These are phyloP conservation scores for Coemansia sp. DNA, from an alignment of 192 early-diverging fungal genomes.

Conservation along the genomic window DNA sequence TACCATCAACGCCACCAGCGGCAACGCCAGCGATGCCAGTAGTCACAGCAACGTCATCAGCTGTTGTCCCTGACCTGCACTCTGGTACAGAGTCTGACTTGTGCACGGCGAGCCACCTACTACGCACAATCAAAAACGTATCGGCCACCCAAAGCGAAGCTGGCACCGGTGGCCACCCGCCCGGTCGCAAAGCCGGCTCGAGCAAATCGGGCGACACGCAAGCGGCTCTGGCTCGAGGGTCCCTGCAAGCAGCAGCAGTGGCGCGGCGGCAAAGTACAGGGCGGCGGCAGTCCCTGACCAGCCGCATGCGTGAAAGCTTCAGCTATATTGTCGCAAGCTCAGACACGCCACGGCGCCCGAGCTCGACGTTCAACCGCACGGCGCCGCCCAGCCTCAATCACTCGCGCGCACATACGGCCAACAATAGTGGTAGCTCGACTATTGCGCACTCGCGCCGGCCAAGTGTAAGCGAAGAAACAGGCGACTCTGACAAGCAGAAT, in stretches of 20 bases:
- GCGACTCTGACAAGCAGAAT: neutral
- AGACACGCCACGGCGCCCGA: conserved; percentile 25
- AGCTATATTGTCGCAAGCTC: conserved; percentile 39
- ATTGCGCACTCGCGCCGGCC: conserved; percentile 47
- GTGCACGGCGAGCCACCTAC: conserved; percentile 28
- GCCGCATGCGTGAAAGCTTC: conserved; percentile 53
- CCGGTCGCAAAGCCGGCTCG: neutral
- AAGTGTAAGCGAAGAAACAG: conserved; percentile 17
- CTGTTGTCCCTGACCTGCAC: neutral
- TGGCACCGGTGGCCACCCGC: neutral
- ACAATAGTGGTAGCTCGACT: conserved; percentile 48
- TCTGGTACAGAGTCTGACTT: conserved; percentile 18
- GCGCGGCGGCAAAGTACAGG: conserved; percentile 18
- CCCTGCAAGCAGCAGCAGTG: conserved; percentile 2
- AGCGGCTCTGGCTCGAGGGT: too few species aligned
- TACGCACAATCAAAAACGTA: conserved; percentile 43
- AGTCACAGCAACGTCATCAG: neutral
- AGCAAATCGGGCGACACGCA: too few species aligned
- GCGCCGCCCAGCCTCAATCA: conserved; percentile 42
- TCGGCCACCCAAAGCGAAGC: conserved; percentile 10
- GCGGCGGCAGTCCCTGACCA: conserved; percentile 34
- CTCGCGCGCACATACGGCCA: conserved; percentile 34
- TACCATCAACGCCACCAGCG: conserved; percentile 1
- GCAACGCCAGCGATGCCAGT: neutral
- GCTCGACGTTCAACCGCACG: conserved; percentile 28